Evolutionary conservation across 2,329 filamentous ascomycete species (phyloP).

Genomic region (Epichloe scottii): DNA sequence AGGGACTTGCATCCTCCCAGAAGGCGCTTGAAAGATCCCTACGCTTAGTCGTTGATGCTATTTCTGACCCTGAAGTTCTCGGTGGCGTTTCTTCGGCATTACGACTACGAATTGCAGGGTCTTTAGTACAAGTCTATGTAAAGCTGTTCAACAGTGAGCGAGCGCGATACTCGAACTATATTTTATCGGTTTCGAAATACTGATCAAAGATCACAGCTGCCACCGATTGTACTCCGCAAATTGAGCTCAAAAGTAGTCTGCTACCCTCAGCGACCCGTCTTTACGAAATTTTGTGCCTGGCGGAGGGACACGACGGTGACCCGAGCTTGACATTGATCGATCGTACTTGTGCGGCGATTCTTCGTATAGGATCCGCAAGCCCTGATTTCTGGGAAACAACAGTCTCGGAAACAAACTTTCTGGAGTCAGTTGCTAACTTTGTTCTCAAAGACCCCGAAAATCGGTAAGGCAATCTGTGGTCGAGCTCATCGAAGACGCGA

Average conservation of each 20-base stretch:
- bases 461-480: conserved; percentile 17
- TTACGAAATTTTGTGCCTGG: conserved; percentile 15
- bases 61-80: conserved; percentile 44
- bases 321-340: conserved; percentile 14
- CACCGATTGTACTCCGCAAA: background rate
- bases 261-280: conserved; percentile 8
- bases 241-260: conserved; percentile 4
- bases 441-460: conserved; percentile 17
- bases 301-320: conserved; percentile 13
- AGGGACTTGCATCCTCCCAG: conserved; percentile 7
- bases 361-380: conserved; percentile 17
- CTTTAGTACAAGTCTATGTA: conserved; percentile 17
- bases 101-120: conserved; percentile 16
- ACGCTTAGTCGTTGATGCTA: conserved; percentile 43
- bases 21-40: conserved; percentile 28
- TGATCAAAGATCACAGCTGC: background rate
- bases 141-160: conserved; percentile 15
- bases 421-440: conserved; percentile 12
- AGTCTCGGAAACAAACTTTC: conserved; percentile 11
- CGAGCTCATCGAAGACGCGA: conserved; percentile 21
- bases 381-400: conserved; percentile 18
- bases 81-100: conserved; percentile 18
- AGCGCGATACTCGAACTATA: background rate
- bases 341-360: conserved; percentile 15
- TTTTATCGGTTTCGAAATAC: background rate